Conservation (phyloP, 495 filamentous ascomycete genomes). For the Paragyromitra xinjiangensis region DNA sequence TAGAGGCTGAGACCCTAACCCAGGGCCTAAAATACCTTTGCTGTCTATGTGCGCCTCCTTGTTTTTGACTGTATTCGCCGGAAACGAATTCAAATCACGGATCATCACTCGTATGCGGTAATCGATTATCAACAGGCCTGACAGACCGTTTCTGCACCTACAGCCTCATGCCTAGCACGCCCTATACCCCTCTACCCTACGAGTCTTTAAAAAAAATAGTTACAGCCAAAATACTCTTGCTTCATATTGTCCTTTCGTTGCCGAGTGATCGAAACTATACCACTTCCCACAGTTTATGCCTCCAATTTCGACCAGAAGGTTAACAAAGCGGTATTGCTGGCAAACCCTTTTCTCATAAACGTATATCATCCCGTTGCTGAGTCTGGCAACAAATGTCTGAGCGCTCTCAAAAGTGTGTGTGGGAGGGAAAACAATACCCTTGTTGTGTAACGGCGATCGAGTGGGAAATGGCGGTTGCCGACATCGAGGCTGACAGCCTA, state of each 20-base stretch:
- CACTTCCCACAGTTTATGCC: not conserved
- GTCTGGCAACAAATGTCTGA: not conserved
- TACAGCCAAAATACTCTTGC: not conserved
- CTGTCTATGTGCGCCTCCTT: not conserved
- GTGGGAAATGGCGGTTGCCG: not conserved
- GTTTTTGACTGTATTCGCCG: not conserved
- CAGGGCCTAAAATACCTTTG: not conserved
- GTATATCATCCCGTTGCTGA: conserved; percentile 2
- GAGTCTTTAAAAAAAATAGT: not conserved
- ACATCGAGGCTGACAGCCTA: not conserved
- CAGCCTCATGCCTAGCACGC: not conserved
- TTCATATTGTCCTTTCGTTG: not conserved
- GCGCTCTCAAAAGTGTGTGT: conserved; percentile 13
- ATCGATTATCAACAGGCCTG: not conserved
- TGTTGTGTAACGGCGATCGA: conserved; percentile 20
- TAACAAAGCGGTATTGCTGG: not conserved
- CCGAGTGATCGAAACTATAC: not conserved
- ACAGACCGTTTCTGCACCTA: not conserved
- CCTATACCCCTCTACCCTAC: not conserved
- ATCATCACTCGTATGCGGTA: conserved; percentile 3
- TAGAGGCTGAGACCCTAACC: not conserved
- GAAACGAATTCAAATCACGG: not conserved
- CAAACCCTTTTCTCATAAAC: not conserved
- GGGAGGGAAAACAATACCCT: not conserved
- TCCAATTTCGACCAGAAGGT: not conserved